Percentiles rank a stretch among this genome's conserved stretches.
Conservation (phyloP, 2,329 filamentous ascomycete species). For the Fusarium sororula region DNA sequence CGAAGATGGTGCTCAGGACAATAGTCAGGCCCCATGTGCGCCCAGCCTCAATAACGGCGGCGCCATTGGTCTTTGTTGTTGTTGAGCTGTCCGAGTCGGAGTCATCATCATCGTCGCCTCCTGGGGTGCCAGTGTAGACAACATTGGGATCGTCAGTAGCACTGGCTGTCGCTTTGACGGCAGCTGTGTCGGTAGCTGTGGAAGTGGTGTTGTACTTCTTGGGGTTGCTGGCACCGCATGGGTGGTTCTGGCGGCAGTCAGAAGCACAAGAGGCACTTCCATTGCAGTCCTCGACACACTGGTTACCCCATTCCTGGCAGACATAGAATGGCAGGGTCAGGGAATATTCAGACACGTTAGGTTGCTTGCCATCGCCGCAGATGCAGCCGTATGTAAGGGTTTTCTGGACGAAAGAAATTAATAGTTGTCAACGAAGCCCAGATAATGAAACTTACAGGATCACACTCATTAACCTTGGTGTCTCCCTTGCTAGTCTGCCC, state of each 20-base stretch:
- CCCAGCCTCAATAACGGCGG: slow-evolving; percentile 47
- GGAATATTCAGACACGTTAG: slow-evolving; percentile 80
- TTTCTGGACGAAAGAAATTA: slow-evolving; percentile 49
- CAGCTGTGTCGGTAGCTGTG: slow-evolving; percentile 47
- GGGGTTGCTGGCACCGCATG: slow-evolving; percentile 76
- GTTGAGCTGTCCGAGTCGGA: slow-evolving; percentile 18
- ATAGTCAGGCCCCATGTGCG: slow-evolving; percentile 51
- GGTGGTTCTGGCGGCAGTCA: slow-evolving; percentile 71
- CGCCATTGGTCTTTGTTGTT: slow-evolving; percentile 34
- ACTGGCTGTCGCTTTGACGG: slow-evolving; percentile 51
- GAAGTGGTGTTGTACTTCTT: slow-evolving; percentile 65
- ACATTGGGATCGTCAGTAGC: slow-evolving; percentile 46
- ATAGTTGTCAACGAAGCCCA: slow-evolving; percentile 23
- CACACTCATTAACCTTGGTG: slow-evolving; percentile 71
- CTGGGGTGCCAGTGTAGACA: slow-evolving; percentile 46
- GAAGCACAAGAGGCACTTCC: slow-evolving; percentile 65
- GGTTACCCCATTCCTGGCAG: slow-evolving; percentile 75
- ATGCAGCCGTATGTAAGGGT: slow-evolving; percentile 76
- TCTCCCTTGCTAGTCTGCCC: slow-evolving; percentile 63
- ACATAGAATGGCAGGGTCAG: slow-evolving; percentile 81
- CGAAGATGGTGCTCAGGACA: slow-evolving; percentile 51
- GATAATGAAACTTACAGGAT: slow-evolving; percentile 60
- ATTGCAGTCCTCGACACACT: slow-evolving; percentile 70
- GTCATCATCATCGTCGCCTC: neutral
- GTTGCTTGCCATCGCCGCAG: slow-evolving; percentile 71